Evolutionary conservation across 2,329 filamentous ascomycete genomes (phyloP), one percentile per base, ranked within the genome.

Genomic region (Ophiostoma angusticollis): DNA sequence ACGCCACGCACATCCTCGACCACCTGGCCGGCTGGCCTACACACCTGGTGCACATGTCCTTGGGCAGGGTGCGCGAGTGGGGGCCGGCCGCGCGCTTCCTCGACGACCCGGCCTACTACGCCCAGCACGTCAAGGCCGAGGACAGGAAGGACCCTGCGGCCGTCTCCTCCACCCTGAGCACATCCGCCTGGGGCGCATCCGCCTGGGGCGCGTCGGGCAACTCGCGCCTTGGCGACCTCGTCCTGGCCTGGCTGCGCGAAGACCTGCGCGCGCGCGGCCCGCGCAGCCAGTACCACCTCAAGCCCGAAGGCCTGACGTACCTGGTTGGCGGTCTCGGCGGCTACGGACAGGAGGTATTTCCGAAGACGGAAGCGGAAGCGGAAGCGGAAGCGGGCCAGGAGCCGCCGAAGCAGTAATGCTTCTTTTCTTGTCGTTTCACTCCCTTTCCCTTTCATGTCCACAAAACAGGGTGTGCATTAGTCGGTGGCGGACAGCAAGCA

Each of bases 1-100:
- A 98, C 57, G 91, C 91, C 7, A 98, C 91, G 12, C 91, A 98
- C 60, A 95, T 98, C 47, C 63, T 98, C 49, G 91, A 98, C 56
- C 95, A 96, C 57, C 65, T 98, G 36, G 86, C 86, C 1, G 78
- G 80, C 16, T 98, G 91, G 91, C 91, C 91, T 6, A 93, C 84
- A 1, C 87, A 98, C 61, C 67, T 98, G 27, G 87, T 93, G 35
- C 89, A 96, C 58, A 95, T 98, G 89, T 80, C 86, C 55, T 59
- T 94, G 33, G 91, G 91, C 21, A 75, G 70, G 45, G 80, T 95
- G 46, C 87, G 84, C 66, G 83, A 93, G 59, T 93, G 80, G 78
- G 89, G 86, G 2, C 63, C 65, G 25, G 75, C 89, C 31, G 76
- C 79, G 39, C 63, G 67, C 24, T 87, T 91, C 62, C 66, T 84